A percentile compares a stretch with the other conserved stretches of the same genome.
Conservation (phyloP, 129 eudicot species). For the Pittosporum tobira region DNA sequence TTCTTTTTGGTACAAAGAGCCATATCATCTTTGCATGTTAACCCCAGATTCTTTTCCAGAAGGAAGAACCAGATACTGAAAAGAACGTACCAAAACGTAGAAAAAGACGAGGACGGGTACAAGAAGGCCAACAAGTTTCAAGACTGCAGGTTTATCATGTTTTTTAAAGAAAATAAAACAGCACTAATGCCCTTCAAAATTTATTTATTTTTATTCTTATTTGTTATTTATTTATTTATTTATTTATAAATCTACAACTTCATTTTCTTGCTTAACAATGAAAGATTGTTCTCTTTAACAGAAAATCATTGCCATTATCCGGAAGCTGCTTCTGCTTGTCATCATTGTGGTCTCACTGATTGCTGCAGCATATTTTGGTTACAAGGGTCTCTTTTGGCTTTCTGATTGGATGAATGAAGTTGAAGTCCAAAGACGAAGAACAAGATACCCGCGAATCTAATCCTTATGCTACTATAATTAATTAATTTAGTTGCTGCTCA, state of each 20-base stretch:
- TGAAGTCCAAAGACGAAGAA: conserved; percentile 50
- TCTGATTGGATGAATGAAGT: conserved; percentile 90
- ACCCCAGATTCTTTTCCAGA: conserved; percentile 36
- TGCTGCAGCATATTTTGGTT: conserved; percentile 52
- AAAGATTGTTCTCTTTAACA: conserved; percentile 20
- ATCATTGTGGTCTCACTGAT: conserved; percentile 30
- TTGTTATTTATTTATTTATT: no score
- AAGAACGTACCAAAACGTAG: conserved; percentile 51
- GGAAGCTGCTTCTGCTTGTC: conserved; percentile 40
- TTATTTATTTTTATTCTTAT: no score
- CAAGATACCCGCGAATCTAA: conserved; percentile 40
- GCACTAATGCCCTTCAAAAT: background rate
- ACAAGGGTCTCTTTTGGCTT: conserved; percentile 62
- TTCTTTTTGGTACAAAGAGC: no score
- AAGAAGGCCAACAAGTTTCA: conserved; percentile 45
- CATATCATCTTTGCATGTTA: background rate
- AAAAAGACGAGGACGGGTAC: conserved; percentile 48
- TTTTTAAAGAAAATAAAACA: background rate
- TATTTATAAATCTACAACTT: no score
- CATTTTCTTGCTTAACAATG: conserved; percentile 8
- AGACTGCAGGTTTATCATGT: conserved; percentile 43
- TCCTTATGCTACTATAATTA: background rate
- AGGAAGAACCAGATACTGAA: conserved; percentile 47
- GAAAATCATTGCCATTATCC: conserved; percentile 38
- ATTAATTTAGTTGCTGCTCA: background rate